A percentile compares a stretch with the other conserved stretches of the same genome.
These are phyloP conservation scores for Gomphus bonarii DNA, from an alignment of 1,284 basidiomycete species.

Conservation along the genomic window DNA sequence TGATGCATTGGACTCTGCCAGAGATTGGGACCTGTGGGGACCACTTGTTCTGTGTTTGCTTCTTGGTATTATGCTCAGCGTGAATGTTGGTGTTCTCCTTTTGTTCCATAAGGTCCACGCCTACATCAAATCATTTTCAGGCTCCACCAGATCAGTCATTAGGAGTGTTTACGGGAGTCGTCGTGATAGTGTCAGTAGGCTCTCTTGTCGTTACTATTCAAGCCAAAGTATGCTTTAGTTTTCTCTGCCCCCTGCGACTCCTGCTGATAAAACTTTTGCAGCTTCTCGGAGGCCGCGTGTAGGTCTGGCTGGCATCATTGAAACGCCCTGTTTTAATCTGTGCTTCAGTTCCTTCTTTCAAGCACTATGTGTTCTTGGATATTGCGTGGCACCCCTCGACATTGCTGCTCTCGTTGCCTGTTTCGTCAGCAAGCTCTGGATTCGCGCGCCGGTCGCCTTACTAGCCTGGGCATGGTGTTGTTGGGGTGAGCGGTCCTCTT, in stretches of 20 bases:
- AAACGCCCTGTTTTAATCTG: slow-evolving; percentile 2
- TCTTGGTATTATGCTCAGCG: slow-evolving; percentile 79
- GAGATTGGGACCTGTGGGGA: slow-evolving; percentile 97
- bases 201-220: slow-evolving; percentile 86
- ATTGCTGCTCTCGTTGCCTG: slow-evolving; percentile 81
- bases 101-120: neutral
- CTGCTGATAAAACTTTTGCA: slow-evolving; percentile 20
- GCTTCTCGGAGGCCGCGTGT: slow-evolving; percentile 93
- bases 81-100: slow-evolving; percentile 52
- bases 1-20: slow-evolving; percentile 21
- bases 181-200: slow-evolving; percentile 84
- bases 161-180: slow-evolving; percentile 84
- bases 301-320: slow-evolving; percentile 21
- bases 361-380: slow-evolving; percentile 84
- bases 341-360: slow-evolving; percentile 83
- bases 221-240: slow-evolving; percentile 52
- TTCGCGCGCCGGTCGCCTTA: slow-evolving; percentile 76
- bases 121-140: slow-evolving; percentile 28
- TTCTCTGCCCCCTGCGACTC: neutral
- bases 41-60: slow-evolving; percentile 80
- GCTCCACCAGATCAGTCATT: slow-evolving; percentile 77
- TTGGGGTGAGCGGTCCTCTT: slow-evolving; percentile 58
- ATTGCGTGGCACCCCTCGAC: slow-evolving; percentile 84
- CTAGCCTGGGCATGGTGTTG: slow-evolving; percentile 90
- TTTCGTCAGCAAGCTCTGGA: slow-evolving; percentile 77